Base-by-base conservation (phyloP, 495 filamentous ascomycete species). In the Aspergillus diversus region DNA sequence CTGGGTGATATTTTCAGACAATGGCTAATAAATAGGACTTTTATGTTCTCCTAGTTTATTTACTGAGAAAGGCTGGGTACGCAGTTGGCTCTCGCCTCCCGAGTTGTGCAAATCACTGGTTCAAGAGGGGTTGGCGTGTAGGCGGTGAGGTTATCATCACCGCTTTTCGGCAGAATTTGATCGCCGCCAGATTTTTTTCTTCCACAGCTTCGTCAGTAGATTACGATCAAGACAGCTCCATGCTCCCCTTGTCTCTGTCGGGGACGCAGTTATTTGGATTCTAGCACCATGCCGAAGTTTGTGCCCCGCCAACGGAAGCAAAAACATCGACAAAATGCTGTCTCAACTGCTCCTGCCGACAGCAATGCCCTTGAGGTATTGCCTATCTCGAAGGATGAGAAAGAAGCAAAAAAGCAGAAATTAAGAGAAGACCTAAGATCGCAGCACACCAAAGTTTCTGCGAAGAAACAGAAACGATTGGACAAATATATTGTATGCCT, bases 391-490 rank as follows among this genome's bases (percentile, higher is more conserved):
- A 87, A 90, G 71, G 77, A 75, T 39, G 88, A 91, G 66, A 85
- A 83, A 59, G 89, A 94, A 69, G 83, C 85, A 61, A 87, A 84
- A 70, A 90, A 86, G 70, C 80, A 85, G 57, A 83, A 89, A 65
- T 66, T 97, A 50, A 86, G 83, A 61, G 86, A 87, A n/a, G 84
- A 90, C 63, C 61, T 89, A 59, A 76, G 75, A 61, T 73, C 74
- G 12, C 81, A 83, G 59, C 83, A 90, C 55, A 75, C 82, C n/a
- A 91, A 90, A 70, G 86, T 97, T 63, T 94, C 89, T 35, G 82
- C 86, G 43, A 96, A 98, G 80, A 99, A 99, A 78, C 85, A 92
- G 58, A 98, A 97, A 77, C 83, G 95, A 43, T 78, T 99, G 37
- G 92, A 97, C 61, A 97, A 97, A 71, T 99, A 99, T 71, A 96